These are phyloP conservation scores for Solanum verrucosum DNA, from an alignment of 257 asterid genomes.

Conservation along the genomic window DNA sequence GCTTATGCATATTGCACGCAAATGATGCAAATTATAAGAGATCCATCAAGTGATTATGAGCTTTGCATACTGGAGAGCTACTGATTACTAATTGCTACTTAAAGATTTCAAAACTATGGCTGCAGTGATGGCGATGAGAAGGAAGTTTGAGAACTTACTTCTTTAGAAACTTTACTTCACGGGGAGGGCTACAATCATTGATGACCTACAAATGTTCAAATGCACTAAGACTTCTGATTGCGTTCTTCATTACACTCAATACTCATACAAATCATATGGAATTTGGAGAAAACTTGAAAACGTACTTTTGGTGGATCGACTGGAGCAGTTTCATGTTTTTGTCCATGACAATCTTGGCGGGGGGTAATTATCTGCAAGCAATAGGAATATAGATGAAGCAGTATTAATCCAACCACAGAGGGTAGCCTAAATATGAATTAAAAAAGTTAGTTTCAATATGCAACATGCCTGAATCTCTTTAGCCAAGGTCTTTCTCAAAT, in stretches of 20 bases:
- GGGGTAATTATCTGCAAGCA: slow-evolving; percentile 45
- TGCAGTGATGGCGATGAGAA: not conserved
- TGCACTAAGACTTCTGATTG: slow-evolving; percentile 2
- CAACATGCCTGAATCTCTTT: slow-evolving; percentile 56
- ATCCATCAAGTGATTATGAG: not conserved
- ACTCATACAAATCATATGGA: not conserved
- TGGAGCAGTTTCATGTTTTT: slow-evolving; percentile 27
- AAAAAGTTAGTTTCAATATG: not conserved
- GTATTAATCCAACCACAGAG: slow-evolving; percentile 6
- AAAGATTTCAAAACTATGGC: not conserved
- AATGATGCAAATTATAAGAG: not conserved
- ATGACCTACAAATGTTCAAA: slow-evolving; percentile 35
- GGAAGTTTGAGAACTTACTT: slow-evolving; percentile 28
- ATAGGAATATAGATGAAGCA: slow-evolving; percentile 12
- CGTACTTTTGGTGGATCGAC: slow-evolving; percentile 33
- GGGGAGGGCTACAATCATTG: slow-evolving; percentile 20
- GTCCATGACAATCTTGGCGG: slow-evolving; percentile 30
- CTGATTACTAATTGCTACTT: not conserved
- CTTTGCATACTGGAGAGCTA: not conserved
- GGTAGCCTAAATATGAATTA: not conserved
- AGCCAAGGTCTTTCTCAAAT: slow-evolving; percentile 40
- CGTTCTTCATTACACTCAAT: slow-evolving; percentile 7
- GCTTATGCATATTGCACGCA: not conserved
- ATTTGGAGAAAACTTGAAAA: not conserved
- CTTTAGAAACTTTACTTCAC: slow-evolving; percentile 27